phyloP scores from a whole-genome alignment of 73 alveolate species.

The Tetrahymena malaccensis region DNA sequence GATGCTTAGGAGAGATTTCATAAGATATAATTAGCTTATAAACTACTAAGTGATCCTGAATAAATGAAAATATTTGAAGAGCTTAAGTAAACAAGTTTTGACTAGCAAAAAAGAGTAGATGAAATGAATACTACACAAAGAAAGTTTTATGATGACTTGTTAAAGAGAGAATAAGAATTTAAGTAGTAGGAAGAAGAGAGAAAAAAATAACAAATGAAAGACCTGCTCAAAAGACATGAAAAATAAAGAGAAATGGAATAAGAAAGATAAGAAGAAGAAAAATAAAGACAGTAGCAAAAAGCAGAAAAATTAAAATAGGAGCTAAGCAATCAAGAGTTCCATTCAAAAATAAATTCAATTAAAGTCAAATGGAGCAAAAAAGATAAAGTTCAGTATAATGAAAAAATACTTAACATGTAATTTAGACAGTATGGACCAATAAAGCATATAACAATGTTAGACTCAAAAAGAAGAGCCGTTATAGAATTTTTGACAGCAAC shows the following conservation, averaged over 20 bases:
- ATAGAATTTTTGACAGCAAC: not conserved
- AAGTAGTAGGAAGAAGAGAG: not conserved
- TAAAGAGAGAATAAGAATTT: not conserved
- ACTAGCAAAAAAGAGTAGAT: not conserved
- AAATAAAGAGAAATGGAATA: not conserved
- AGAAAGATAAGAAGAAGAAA: not conserved
- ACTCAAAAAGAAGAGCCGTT: not conserved
- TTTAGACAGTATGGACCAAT: not conserved
- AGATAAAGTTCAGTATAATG: not conserved
- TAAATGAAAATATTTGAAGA: not conserved
- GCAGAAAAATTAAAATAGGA: not conserved
- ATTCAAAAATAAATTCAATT: not conserved
- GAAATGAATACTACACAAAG: not conserved
- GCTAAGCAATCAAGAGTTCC: not conserved
- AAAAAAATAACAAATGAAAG: not conserved
- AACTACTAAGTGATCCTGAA: not conserved
- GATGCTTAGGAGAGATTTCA: not conserved
- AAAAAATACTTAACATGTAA: not conserved
- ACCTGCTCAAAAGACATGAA: not conserved
- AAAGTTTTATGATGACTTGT: not conserved
- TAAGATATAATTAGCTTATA: not conserved
- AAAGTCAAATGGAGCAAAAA: not conserved
- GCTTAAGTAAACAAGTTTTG: not conserved
- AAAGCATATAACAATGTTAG: not conserved
- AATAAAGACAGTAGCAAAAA: not conserved